These are phyloP conservation scores for Glonium stellatum DNA, from an alignment of 495 filamentous ascomycete species.

Conservation along the genomic window DNA sequence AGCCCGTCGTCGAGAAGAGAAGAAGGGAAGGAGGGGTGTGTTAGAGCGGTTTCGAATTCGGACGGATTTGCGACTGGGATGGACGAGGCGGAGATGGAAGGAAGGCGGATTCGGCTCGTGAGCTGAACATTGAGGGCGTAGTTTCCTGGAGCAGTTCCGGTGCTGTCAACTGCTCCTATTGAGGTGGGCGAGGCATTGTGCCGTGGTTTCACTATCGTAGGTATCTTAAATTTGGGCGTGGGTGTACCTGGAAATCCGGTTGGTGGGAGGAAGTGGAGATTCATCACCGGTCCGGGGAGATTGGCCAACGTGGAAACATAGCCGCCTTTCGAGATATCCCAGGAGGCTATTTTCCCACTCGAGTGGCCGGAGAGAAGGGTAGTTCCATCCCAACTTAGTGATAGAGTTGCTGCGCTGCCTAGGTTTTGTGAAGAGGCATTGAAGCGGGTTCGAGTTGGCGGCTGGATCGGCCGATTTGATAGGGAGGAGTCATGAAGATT, in stretches of 20 bases:
- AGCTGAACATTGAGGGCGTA: background rate
- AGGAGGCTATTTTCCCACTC: constrained; percentile 67
- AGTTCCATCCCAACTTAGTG: constrained; percentile 75
- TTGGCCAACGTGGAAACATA: constrained; percentile 57
- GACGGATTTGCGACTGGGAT: background rate
- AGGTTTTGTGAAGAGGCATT: constrained; percentile 51
- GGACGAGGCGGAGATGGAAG: constrained; percentile 9
- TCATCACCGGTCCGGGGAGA: constrained; percentile 71
- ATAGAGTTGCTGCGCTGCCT: constrained; percentile 56
- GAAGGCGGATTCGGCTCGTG: constrained; percentile 7
- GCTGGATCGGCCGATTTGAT: constrained; percentile 25
- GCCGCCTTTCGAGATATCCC: constrained; percentile 65
- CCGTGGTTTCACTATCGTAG: constrained; percentile 65
- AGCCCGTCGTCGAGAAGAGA: constrained; percentile 51
- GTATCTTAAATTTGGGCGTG: constrained; percentile 43
- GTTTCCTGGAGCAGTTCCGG: constrained; percentile 58
- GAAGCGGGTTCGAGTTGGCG: constrained; percentile 48
- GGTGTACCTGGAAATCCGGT: constrained; percentile 45
- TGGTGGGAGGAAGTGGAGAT: constrained; percentile 61
- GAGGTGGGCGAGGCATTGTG: constrained; percentile 34
- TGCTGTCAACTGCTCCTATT: constrained; percentile 42
- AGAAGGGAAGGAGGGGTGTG: constrained; percentile 47
- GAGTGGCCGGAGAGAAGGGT: constrained; percentile 72
- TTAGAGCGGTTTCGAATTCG: constrained; percentile 46
- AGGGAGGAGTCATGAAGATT: constrained; percentile 21